A percentile compares a stretch with the other conserved stretches of the same genome.
Evolutionary conservation across 1,284 basidiomycete genomes (phyloP).

Genomic region (Cryptococcus sp.): DNA sequence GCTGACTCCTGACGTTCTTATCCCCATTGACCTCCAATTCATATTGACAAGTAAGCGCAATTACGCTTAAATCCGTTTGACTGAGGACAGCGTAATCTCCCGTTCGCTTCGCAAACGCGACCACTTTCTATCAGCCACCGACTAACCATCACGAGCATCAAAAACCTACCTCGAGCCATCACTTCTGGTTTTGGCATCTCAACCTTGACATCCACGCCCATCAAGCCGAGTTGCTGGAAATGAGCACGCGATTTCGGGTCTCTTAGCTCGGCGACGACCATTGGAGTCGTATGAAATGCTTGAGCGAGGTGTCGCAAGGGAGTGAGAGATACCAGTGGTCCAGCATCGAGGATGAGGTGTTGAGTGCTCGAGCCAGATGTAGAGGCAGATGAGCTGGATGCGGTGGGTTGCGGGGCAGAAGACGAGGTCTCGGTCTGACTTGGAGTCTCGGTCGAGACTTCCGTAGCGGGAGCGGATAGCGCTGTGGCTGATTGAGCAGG

Average conservation of each 20-base stretch:
- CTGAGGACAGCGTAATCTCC: conserved; percentile 95
- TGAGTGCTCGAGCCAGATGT: conserved; percentile 51
- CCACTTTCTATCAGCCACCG: conserved; percentile 57
- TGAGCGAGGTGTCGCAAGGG: conserved; percentile 78
- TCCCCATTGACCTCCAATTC: conserved; percentile 57
- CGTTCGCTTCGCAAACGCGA: conserved; percentile 88
- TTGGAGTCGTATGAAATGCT: conserved; percentile 78
- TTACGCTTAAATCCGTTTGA: conserved; percentile 80
- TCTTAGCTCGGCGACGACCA: conserved; percentile 81
- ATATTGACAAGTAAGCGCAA: conserved; percentile 82
- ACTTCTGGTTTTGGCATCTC: conserved; percentile 68
- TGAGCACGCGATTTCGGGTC: conserved; percentile 80
- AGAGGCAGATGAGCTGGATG: neutral
- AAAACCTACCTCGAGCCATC: conserved; percentile 65
- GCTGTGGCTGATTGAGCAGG: conserved; percentile 11
- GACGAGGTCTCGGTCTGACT: neutral
- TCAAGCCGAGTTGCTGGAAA: conserved; percentile 61
- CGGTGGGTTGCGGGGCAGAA: neutral
- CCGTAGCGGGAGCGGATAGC: conserved; percentile 8
- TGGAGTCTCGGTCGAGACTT: neutral
- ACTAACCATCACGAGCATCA: neutral
- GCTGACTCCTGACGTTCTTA: conserved; percentile 53
- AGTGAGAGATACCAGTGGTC: conserved; percentile 78
- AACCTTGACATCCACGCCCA: conserved; percentile 71
- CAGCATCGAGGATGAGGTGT: conserved; percentile 84